A percentile compares a stretch with the other conserved stretches of the same genome.
Conservation (phyloP, 2,329 filamentous ascomycete genomes). For the Pestalotiopsis sp. region DNA sequence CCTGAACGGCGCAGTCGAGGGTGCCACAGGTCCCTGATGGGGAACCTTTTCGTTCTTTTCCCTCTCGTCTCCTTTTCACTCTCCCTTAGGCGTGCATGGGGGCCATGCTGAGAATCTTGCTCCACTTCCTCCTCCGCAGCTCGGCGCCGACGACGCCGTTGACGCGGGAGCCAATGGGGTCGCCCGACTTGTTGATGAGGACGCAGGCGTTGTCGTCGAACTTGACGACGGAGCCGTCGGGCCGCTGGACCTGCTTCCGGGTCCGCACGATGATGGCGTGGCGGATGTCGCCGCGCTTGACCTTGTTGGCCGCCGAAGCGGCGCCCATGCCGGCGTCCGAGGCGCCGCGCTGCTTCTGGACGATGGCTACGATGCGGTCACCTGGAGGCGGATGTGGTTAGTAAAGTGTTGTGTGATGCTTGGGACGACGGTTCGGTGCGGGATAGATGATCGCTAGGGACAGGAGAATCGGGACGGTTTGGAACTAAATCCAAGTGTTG, state of each 20-base stretch:
- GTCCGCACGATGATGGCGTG: conserved; percentile 96
- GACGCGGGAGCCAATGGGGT: conserved; percentile 90
- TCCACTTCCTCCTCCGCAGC: conserved; percentile 92
- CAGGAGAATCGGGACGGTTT: neutral
- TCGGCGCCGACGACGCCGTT: conserved; percentile 91
- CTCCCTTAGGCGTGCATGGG: conserved; percentile 62
- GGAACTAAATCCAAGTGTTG: neutral
- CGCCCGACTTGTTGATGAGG: conserved; percentile 93
- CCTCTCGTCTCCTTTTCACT: conserved; percentile 9
- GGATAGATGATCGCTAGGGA: accelerated
- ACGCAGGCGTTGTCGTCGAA: conserved; percentile 99
- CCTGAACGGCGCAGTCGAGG: neutral
- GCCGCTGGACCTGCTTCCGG: conserved; percentile 81
- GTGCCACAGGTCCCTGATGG: too few species aligned
- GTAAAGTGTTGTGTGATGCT: neutral
- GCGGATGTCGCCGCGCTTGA: conserved; percentile 92
- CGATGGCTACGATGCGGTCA: conserved; percentile 95
- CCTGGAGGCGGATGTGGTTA: conserved; percentile 52
- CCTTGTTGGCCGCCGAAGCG: conserved; percentile 81
- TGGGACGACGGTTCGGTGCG: neutral
- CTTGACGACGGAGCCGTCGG: conserved; percentile 85
- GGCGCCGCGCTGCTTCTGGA: conserved; percentile 91
- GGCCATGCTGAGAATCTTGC: conserved; percentile 95
- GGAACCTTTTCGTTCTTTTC: neutral
- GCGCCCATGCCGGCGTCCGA: conserved; percentile 73